phyloP scores from a whole-genome alignment of 495 filamentous ascomycete species.

The Letharia lupina region DNA sequence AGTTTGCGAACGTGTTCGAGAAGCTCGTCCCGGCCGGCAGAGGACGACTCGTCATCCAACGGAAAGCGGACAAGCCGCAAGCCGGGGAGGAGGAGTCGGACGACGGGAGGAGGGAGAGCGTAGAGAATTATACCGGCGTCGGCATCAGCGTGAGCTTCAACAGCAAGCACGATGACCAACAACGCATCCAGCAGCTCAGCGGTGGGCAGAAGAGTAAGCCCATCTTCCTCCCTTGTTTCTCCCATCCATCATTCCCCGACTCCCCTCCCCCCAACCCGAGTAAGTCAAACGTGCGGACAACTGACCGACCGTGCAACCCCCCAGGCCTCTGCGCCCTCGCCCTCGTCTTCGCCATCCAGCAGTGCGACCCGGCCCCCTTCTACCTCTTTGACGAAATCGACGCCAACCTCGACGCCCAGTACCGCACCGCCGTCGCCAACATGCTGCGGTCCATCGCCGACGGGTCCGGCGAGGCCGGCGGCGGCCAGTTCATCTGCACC shows the following conservation, averaged over 20 bases:
- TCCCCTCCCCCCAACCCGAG: too few species aligned
- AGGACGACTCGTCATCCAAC: conserved; percentile 86
- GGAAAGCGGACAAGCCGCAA: conserved; percentile 64
- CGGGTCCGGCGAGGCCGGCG: conserved; percentile 30
- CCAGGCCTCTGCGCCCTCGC: conserved; percentile 87
- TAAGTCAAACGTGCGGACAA: too few species aligned
- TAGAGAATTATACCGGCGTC: conserved; percentile 95
- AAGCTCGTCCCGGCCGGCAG: conserved; percentile 89
- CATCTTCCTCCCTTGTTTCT: too few species aligned
- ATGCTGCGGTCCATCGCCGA: conserved; percentile 71
- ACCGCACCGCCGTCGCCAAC: conserved; percentile 84
- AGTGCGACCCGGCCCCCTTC: conserved; percentile 93
- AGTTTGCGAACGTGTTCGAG: conserved; percentile 88
- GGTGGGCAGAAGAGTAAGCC: conserved; percentile 92
- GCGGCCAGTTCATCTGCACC: conserved; percentile 73
- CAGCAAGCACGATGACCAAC: conserved; percentile 95
- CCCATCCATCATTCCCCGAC: too few species aligned
- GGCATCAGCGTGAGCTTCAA: conserved; percentile 99
- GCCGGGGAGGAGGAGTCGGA: conserved; percentile 59
- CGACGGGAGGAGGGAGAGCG: conserved; percentile 50
- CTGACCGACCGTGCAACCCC: too few species aligned
- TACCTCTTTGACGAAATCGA: conserved; percentile 99
- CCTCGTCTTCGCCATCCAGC: conserved; percentile 97
- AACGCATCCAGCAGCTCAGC: conserved; percentile 92
- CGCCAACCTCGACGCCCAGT: conserved; percentile 95